Base-by-base conservation (phyloP, 108 stramenopile genomes). In the Skeletonema marinoi region DNA sequence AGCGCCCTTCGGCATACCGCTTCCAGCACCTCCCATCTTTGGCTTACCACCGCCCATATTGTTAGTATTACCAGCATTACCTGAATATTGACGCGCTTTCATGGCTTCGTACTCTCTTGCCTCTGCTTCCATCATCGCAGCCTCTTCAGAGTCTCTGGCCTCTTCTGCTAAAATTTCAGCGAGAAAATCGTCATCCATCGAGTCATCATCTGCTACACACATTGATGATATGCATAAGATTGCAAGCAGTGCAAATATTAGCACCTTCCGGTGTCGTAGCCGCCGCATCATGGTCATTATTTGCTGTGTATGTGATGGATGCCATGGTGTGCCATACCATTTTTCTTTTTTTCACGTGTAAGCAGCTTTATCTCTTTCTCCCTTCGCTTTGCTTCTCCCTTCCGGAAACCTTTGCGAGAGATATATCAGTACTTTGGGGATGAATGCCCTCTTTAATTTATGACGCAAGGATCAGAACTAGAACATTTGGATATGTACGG, bases 151-250 rank as follows among this genome's bases (percentile, higher is more conserved):
- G 5, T 82, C 65, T 51, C 60, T 13, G 19, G 81, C 81, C 77
- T 82, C 77, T 74, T 82, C 77, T 56, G 77, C 77, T 41, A 82
- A 68, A 16, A 82, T 78, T 64, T 82, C 81, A 3, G 81, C 77
- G 7, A 82, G 72, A 36, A 82, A 74, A 41, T 82, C 81, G 12
- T 82, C 77, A 56, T 78, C 81, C 39, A 41, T 11, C 0, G 39
- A 41, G 39, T 41, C 44, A n/a, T 46, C 44, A 46, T 46, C 16
- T 46, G 16, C 44, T 46, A 46, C n/a, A 46, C 44, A 46, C 16
- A 46, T 46, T 46, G 21, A 56, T 29, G 54, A 56, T 56, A 56
- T 29, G 54, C 21, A 56, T 1, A 25, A 56, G 21, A 56, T 25
- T 9, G 4, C 54, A 25, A 25, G 7, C 19, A 56, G 21, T 2